Evolutionary conservation across 169 alveolate genomes (phyloP), one percentile per base, ranked within the genome.

Genomic region (Besnoitia besnoiti): DNA sequence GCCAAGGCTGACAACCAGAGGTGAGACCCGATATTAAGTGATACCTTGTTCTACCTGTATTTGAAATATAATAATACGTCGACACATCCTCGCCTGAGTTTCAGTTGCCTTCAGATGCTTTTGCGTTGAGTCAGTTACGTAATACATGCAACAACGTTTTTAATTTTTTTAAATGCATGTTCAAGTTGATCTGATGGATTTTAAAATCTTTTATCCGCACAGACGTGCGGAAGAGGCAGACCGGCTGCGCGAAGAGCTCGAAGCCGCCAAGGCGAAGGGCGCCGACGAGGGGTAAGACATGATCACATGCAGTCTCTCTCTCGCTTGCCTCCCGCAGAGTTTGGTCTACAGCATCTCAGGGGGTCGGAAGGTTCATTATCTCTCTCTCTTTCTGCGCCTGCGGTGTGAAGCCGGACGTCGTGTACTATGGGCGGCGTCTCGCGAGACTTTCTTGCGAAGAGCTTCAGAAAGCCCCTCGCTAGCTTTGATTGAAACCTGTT

Each of bases 191-290:
- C n/a, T n/a, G n/a, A n/a, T n/a, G n/a, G n/a, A n/a, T n/a, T n/a
- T n/a, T n/a, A n/a, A n/a, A n/a, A n/a, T n/a, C n/a, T n/a, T n/a
- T 5, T 39, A 0, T 39, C 21, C 87, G 3, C 21, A 12, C 87
- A 77, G 87, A 27, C 87, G 87, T 1, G 87, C 87, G 3, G 87
- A 77, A 55, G 87, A 77, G 30, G 59, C 59, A 24, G 87, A 77
- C 14, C 87, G 87, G 33, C 87, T 77, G 40, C 49, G 87, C 10
- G 87, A 77, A 42, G 87, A 77, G 40, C 87, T 77, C 33, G 61
- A 77, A 40, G 59, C 35, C 0, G 40, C 40, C 16, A 77, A 77
- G 35, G n/a, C 59, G 16, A 4, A 24, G 19, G 87, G 87, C 50
- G 59, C n/a, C 5, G 87, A 77, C 55, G 87, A 77, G 59, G 87